A percentile compares a stretch with the other conserved stretches of the same genome.
Conservation (phyloP, 2,329 filamentous ascomycete species). For the Neoscytalidium dimidiatum region DNA sequence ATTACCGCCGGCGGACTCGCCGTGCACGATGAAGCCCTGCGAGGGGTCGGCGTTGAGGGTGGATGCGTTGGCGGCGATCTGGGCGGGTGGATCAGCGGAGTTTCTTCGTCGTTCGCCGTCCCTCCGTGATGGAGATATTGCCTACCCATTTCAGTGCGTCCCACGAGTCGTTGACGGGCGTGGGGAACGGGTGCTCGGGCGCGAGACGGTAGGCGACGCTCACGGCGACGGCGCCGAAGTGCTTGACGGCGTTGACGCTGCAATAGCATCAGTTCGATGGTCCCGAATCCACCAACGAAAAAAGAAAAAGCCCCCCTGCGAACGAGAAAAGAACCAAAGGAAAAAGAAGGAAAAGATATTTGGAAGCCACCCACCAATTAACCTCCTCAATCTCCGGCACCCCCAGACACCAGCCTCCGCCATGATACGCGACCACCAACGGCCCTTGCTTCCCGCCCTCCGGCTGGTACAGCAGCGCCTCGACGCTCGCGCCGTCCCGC, state of each 20-base stretch:
- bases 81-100: too few relatives aligned
- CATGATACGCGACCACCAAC: constrained; percentile 26
- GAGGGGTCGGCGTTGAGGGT: constrained; percentile 20
- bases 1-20: constrained; percentile 25
- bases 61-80: constrained; percentile 22
- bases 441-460: background rate
- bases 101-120: too few relatives aligned
- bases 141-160: constrained; percentile 23
- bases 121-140: background rate
- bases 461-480: constrained; percentile 4
- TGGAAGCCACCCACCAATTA: constrained; percentile 11
- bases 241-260: constrained; percentile 45
- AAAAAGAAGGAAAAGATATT: too few relatives aligned
- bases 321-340: background rate
- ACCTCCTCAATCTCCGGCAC: constrained; percentile 22
- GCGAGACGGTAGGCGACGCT: constrained; percentile 64
- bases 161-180: constrained; percentile 58
- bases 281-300: background rate
- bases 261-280: constrained; percentile 17
- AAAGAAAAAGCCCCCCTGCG: background rate
- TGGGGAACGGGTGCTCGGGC: constrained; percentile 63
- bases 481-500: constrained; percentile 1
- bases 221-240: constrained; percentile 60
- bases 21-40: constrained; percentile 25
- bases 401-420: constrained; percentile 26